Evolutionary conservation across 1,284 basidiomycete species (phyloP).

Genomic region (Cutaneotrichosporon sp.): DNA sequence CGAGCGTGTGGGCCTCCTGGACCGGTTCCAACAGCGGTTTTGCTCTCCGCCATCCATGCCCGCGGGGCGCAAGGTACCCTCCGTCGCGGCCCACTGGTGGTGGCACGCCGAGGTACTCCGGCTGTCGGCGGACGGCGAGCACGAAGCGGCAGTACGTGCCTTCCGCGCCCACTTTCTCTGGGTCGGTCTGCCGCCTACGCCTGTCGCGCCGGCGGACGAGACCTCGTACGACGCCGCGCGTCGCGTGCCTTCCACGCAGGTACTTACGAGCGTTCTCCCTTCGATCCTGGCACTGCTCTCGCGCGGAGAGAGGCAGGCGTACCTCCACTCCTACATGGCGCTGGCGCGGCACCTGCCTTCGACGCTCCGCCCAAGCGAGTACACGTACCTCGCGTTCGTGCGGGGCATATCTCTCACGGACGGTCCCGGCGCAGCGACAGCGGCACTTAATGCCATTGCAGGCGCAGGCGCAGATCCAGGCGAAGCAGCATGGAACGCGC

Average conservation of each 20-base stretch:
- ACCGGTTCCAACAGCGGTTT: slow-evolving; percentile 18
- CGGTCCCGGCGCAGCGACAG: slow-evolving; percentile 17
- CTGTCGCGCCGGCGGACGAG: background rate
- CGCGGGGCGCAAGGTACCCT: slow-evolving; percentile 7
- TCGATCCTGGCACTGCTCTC: slow-evolving; percentile 23
- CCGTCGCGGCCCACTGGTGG: slow-evolving; percentile 20
- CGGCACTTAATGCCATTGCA: slow-evolving; percentile 15
- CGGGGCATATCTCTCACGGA: slow-evolving; percentile 20
- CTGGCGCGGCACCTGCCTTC: slow-evolving; percentile 14
- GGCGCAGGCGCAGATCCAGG: slow-evolving; percentile 16
- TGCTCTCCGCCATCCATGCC: background rate
- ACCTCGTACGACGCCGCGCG: background rate
- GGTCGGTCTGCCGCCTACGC: slow-evolving; percentile 27
- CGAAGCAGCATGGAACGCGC: slow-evolving; percentile 19
- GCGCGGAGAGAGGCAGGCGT: slow-evolving; percentile 5
- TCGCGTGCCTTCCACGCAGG: slow-evolving; percentile 39
- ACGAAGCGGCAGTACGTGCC: slow-evolving; percentile 19
- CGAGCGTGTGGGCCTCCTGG: slow-evolving; percentile 7
- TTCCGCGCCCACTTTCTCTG: slow-evolving; percentile 30
- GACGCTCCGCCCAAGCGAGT: slow-evolving; percentile 19
- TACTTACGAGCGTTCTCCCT: slow-evolving; percentile 28
- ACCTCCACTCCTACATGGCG: slow-evolving; percentile 20
- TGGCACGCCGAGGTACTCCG: slow-evolving; percentile 30
- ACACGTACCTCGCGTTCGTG: slow-evolving; percentile 26
- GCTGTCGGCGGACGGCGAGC: slow-evolving; percentile 11